These are phyloP conservation scores for Niveomyces coronatus DNA, from an alignment of 2,329 filamentous ascomycete genomes.

Conservation along the genomic window DNA sequence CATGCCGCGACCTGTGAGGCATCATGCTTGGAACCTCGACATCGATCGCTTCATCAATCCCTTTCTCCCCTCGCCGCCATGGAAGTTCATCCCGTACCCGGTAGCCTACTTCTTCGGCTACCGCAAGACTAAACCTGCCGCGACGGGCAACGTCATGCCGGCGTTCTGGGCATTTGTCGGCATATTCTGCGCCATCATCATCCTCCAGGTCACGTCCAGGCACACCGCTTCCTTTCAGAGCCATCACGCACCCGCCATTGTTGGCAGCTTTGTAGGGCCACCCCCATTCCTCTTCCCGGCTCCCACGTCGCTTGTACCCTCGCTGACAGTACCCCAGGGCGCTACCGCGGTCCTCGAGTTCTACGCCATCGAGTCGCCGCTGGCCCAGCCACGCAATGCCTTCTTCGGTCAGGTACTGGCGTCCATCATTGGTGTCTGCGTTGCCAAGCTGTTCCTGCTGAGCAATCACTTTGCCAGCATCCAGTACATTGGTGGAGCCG, in stretches of 20 bases:
- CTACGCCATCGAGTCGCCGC: constrained; percentile 59
- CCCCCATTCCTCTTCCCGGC: constrained; percentile 13
- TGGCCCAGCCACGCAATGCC: constrained; percentile 62
- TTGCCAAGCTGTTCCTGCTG: constrained; percentile 56
- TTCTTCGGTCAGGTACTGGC: constrained; percentile 57
- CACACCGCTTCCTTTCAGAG: constrained; percentile 43
- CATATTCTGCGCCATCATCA: constrained; percentile 48
- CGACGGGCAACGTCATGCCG: constrained; percentile 47
- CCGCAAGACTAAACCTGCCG: constrained; percentile 28
- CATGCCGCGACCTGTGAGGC: constrained; percentile 2
- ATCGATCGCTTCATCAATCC: constrained; percentile 69
- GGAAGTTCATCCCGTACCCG: constrained; percentile 52
- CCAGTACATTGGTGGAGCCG: constrained; percentile 53
- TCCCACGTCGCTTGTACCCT: neutral
- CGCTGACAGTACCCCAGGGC: constrained; percentile 35
- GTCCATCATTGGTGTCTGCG: constrained; percentile 47
- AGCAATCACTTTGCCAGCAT: constrained; percentile 36
- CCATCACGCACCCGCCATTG: constrained; percentile 47
- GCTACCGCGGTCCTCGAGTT: constrained; percentile 69
- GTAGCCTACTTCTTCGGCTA: constrained; percentile 61
- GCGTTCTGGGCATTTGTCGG: constrained; percentile 56
- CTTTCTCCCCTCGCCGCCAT: constrained; percentile 54
- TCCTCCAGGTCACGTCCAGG: constrained; percentile 47
- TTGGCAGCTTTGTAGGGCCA: constrained; percentile 63
- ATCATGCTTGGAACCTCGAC: constrained; percentile 48